phyloP scores from a whole-genome alignment of 75 land plant genomes.

The Picea glauca region DNA sequence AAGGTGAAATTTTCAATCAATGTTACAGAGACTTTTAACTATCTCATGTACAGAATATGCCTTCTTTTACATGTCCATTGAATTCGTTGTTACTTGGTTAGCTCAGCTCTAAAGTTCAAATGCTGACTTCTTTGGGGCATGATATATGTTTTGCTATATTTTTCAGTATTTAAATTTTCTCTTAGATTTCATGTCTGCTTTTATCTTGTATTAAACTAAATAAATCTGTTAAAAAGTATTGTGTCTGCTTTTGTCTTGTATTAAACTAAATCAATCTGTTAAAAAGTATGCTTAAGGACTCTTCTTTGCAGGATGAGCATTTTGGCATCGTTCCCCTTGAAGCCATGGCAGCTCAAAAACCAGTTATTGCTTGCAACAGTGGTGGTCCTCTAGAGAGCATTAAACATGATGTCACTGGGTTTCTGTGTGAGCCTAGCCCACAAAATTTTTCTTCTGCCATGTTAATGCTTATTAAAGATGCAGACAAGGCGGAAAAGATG shows the following conservation, averaged over 20 bases:
- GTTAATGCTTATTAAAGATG: conserved; percentile 59
- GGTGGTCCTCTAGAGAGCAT: conserved; percentile 95
- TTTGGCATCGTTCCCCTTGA: conserved; percentile 98
- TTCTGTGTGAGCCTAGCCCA: conserved; percentile 84
- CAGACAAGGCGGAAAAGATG: conserved; percentile 57
- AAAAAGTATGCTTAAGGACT: background rate
- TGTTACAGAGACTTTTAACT: background rate
- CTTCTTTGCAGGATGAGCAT: conserved; percentile 82
- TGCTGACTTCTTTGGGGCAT: background rate
- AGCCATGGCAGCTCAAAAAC: conserved; percentile 96
- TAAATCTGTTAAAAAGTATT: background rate
- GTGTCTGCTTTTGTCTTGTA: background rate
- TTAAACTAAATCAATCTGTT: background rate
- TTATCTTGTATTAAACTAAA: background rate
- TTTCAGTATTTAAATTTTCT: conserved; percentile 2
- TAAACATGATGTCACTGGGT: conserved; percentile 70
- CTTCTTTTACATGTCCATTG: background rate
- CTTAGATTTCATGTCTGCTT: background rate
- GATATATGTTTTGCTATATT: background rate
- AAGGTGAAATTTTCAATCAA: conserved; percentile 37
- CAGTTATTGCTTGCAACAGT: conserved; percentile 97
- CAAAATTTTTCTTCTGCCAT: conserved; percentile 69
- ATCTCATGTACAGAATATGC: background rate
- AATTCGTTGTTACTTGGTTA: background rate
- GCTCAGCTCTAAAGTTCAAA: background rate